phyloP scores from a whole-genome alignment of 2,329 filamentous ascomycete genomes.

The Gnomoniopsis smithogilvyi region DNA sequence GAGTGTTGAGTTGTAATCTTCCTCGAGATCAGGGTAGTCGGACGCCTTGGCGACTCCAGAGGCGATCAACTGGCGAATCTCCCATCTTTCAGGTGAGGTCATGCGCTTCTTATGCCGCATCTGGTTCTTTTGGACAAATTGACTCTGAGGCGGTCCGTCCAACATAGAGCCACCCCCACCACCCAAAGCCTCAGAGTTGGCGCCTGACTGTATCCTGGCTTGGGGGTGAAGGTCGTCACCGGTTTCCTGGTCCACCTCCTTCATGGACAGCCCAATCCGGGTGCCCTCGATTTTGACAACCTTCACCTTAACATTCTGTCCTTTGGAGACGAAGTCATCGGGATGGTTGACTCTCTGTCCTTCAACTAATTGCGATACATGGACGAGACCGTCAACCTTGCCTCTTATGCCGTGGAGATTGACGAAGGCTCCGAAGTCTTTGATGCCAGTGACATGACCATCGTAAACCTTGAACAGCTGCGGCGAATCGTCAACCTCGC shows the following conservation, averaged over 20 bases:
- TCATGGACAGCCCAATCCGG: conserved; percentile 89
- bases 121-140: conserved; percentile 52
- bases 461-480: conserved; percentile 85
- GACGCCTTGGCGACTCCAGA: conserved; percentile 90
- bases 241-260: conserved; percentile 88
- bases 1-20: conserved; percentile 86
- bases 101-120: conserved; percentile 78
- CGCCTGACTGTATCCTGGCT: conserved; percentile 77
- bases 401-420: conserved; percentile 84
- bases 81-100: conserved; percentile 96
- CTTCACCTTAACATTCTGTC: conserved; percentile 89
- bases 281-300: conserved; percentile 80
- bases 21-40: conserved; percentile 91
- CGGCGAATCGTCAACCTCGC: conserved; percentile 78
- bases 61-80: conserved; percentile 93
- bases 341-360: conserved; percentile 88
- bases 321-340: conserved; percentile 76
- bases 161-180: conserved; percentile 32
- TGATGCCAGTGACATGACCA: conserved; percentile 85
- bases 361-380: conserved; percentile 84
- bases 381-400: conserved; percentile 89
- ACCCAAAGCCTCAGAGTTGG: conserved; percentile 81
- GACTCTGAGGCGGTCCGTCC: conserved; percentile 51
- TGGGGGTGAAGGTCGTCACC: conserved; percentile 81
- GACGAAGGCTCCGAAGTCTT: conserved; percentile 94